Percentiles rank a stretch among this genome's conserved stretches.
Evolutionary conservation across 371 early-diverging fungal genomes (phyloP).

Genomic region (Actinomortierella ambigua): DNA sequence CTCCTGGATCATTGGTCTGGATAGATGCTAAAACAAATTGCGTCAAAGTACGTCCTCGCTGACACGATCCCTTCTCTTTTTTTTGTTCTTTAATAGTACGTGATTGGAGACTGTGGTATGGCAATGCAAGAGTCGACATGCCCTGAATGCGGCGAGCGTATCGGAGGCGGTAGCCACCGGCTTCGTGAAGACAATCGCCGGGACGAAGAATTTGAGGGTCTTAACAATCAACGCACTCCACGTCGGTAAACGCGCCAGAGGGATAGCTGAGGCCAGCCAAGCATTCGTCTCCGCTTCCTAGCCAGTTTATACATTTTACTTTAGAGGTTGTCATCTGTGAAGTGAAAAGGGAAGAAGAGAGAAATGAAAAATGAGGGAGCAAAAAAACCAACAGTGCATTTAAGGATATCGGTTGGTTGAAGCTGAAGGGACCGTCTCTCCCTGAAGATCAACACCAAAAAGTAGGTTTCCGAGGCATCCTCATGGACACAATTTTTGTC

Average conservation of each 20-base stretch:
- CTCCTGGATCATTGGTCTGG: background rate
- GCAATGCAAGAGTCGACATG: conserved; percentile 14
- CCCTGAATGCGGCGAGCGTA: conserved; percentile 23
- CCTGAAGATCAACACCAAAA: no score
- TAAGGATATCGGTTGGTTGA: no score
- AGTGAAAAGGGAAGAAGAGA: background rate
- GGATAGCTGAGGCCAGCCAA: background rate
- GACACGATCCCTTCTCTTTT: background rate
- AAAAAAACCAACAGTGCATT: background rate
- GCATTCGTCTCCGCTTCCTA: no score
- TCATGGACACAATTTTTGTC: no score
- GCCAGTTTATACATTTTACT: no score
- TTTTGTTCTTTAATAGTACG: conserved; percentile 12
- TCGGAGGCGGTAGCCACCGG: conserved; percentile 23
- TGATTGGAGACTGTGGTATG: conserved; percentile 26
- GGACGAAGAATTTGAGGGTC: conserved; percentile 22
- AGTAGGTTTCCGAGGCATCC: no score
- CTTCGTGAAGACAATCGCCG: conserved; percentile 12
- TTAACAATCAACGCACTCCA: conserved; percentile 3
- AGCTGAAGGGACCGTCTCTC: no score
- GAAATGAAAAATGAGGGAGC: background rate
- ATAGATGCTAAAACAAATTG: no score
- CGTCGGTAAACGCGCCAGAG: no score
- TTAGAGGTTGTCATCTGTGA: background rate
- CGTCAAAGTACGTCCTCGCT: background rate